Evolutionary conservation across 164 flowering plant genomes (phyloP).

Genomic region (Pachysandra terminalis): DNA sequence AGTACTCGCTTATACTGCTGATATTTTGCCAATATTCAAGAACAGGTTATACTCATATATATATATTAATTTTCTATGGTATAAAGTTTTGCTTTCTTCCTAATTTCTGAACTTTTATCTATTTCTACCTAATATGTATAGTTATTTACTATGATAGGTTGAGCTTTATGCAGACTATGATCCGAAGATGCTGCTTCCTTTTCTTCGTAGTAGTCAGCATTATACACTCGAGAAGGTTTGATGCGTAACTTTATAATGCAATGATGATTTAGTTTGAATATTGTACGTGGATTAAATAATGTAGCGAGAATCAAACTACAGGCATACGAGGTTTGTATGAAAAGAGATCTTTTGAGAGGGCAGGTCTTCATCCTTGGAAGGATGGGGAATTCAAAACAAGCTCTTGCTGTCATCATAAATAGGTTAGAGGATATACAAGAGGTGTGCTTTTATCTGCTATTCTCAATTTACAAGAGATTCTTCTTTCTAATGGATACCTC

Average conservation of each 20-base stretch:
- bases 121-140: too few relatives aligned
- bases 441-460: constrained; percentile 33
- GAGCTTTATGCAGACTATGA: constrained; percentile 97
- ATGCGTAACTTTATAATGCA: neutral
- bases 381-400: constrained; percentile 91
- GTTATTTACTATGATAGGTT: constrained; percentile 66
- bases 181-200: constrained; percentile 81
- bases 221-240: constrained; percentile 91
- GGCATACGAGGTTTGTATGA: constrained; percentile 87
- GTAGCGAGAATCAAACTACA: constrained; percentile 26
- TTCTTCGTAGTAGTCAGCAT: constrained; percentile 96
- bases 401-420: constrained; percentile 85
- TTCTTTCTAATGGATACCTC: neutral
- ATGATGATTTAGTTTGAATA: neutral
- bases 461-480: neutral
- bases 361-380: constrained; percentile 95
- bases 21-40: too few relatives aligned
- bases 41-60: too few relatives aligned
- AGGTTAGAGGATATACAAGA: constrained; percentile 89
- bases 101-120: too few relatives aligned
- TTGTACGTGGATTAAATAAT: neutral
- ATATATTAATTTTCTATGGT: too few relatives aligned
- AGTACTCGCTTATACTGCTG: too few relatives aligned
- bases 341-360: constrained; percentile 71
- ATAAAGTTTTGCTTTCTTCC: too few relatives aligned